Conservation (phyloP, 768 basidiomycete species). For the Lentinula detonsa region DNA sequence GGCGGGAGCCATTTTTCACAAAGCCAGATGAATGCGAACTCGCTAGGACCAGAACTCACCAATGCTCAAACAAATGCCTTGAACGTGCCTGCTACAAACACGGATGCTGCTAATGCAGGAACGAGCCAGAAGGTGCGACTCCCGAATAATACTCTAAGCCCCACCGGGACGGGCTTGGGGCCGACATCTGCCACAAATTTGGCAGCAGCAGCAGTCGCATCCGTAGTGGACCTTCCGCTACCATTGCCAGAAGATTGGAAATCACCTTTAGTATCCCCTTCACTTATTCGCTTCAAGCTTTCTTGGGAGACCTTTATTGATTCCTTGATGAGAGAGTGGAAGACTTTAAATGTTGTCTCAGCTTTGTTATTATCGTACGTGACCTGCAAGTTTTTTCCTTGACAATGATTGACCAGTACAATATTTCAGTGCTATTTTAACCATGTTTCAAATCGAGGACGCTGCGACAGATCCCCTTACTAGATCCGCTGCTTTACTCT, state of each 20-base stretch:
- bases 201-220: constrained; percentile 4
- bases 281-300: constrained; percentile 43
- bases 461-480: constrained; percentile 41
- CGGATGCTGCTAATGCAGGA: neutral
- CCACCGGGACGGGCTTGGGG: neutral
- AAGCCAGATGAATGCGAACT: neutral
- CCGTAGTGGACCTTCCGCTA: constrained; percentile 11
- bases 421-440: constrained; percentile 38
- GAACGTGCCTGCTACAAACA: neutral
- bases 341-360: constrained; percentile 52
- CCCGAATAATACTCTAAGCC: neutral
- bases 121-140: neutral
- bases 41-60: neutral
- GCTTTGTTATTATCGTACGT: constrained; percentile 27
- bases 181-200: neutral
- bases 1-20: constrained; percentile 9
- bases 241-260: constrained; percentile 34
- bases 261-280: constrained; percentile 33
- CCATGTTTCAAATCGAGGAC: constrained; percentile 37
- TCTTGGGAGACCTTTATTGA: constrained; percentile 56
- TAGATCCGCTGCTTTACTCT: constrained; percentile 44
- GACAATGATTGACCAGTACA: neutral
- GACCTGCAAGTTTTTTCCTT: neutral
- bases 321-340: constrained; percentile 50
- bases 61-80: neutral